Base-by-base conservation (phyloP, 768 basidiomycete species). In the Psilocybe tampanensis region DNA sequence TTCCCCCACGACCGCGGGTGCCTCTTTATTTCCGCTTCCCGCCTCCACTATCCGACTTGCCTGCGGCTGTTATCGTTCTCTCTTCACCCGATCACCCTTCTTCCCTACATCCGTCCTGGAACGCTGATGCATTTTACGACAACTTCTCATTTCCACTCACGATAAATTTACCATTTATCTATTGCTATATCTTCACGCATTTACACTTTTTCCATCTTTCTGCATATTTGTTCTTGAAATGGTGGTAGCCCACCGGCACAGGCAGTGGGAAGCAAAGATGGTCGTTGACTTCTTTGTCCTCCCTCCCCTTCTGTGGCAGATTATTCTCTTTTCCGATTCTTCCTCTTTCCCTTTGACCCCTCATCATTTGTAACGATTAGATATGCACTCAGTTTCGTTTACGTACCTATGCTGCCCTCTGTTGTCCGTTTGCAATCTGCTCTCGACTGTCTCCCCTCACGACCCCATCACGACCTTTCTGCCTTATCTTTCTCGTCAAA, bases 281-380 rank as follows among this genome's bases (percentile, higher is more conserved):
- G 13, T 18, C 47, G 24, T 56, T 15, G 39, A 36, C 18, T 15
- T 36, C 54, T 22, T 42, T 49, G 32, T 55, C 44, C 34, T 24
- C 42, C 43, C 44, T 33, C 39, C 42, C n/a, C 44, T 21, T 50
- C 29, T 54, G 34, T 26, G 11, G 29, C 50, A 52, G 41, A 26
- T 49, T 34, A n/a, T 47, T 47, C 53, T 55, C 45, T 44, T 52
- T 54, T 53, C 57, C 43, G 23, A 49, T 59, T 58, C 41, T 43
- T 36, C 32, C 55, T 54, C 47, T 42, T 54, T 29, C 44, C 54
- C 19, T 53, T 52, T 60, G 12, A 4, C 36, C 12, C 55, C 60
- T 61, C 62, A 62, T 55, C 60, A 62, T 58, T 61, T 64, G 86
- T 87, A 88, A 86, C 80, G 82, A 86, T 81, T 86, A 88, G 85